Percentiles rank a stretch among this genome's conserved stretches.
These are phyloP conservation scores for Alternaria triticimaculans DNA, from an alignment of 2,329 filamentous ascomycete genomes.

Conservation along the genomic window DNA sequence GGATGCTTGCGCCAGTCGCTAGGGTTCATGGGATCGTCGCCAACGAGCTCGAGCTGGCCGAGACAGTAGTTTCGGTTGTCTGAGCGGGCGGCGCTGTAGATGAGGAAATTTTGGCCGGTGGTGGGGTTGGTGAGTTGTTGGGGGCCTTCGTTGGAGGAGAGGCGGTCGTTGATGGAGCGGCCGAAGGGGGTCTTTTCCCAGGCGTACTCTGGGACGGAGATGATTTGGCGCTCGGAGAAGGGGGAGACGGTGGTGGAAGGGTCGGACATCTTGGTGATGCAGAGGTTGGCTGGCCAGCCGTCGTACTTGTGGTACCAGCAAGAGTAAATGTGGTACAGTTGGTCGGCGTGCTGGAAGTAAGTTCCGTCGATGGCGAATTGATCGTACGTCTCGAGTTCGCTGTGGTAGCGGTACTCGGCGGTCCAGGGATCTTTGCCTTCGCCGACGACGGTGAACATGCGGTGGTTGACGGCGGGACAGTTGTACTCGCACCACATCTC, in stretches of 20 bases:
- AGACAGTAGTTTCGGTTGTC: constrained; percentile 63
- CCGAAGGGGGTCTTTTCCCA: constrained; percentile 62
- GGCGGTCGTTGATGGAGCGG: constrained; percentile 54
- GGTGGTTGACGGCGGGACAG: constrained; percentile 59
- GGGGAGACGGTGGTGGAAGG: constrained; percentile 57
- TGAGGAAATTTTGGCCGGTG: constrained; percentile 57
- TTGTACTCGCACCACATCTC: constrained; percentile 58
- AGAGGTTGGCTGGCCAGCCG: constrained; percentile 60
- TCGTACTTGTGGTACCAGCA: constrained; percentile 54
- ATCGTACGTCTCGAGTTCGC: constrained; percentile 58
- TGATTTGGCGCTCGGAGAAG: constrained; percentile 56
- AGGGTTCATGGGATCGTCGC: constrained; percentile 58
- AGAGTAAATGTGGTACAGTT: constrained; percentile 50
- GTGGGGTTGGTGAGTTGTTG: constrained; percentile 57
- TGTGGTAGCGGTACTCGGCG: constrained; percentile 53
- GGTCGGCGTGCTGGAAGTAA: constrained; percentile 54
- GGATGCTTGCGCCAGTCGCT: constrained; percentile 58
- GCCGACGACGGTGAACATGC: constrained; percentile 60
- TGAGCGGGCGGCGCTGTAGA: constrained; percentile 58
- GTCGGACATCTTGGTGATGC: constrained; percentile 58
- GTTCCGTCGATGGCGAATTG: constrained; percentile 63
- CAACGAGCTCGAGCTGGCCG: constrained; percentile 58
- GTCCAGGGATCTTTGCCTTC: constrained; percentile 54
- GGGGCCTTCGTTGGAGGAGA: constrained; percentile 59
- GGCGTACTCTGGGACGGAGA: constrained; percentile 55